Conservation (phyloP, 2,329 filamentous ascomycete species). For the Fusarium pseudograminearum region DNA sequence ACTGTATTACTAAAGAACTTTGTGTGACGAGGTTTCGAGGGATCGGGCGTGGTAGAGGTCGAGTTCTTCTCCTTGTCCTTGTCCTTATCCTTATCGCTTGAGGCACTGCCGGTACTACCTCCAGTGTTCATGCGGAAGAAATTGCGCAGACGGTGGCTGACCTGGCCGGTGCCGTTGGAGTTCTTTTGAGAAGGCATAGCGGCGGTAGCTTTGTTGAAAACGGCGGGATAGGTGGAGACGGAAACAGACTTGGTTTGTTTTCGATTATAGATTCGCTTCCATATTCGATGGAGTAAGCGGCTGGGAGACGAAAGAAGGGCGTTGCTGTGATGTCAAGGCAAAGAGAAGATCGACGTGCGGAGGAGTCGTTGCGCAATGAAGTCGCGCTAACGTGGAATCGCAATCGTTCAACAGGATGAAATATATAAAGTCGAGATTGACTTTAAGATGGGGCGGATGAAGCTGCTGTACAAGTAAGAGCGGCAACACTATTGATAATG, state of each 20-base stretch:
- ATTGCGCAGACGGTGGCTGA: conserved; percentile 76
- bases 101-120: conserved; percentile 55
- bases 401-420: conserved; percentile 16
- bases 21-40: conserved; percentile 79
- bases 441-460: conserved; percentile 13
- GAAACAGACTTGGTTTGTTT: conserved; percentile 33
- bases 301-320: conserved; percentile 5
- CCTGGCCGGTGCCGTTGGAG: conserved; percentile 65
- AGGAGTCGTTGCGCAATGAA: conserved; percentile 27
- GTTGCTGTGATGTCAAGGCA: conserved; percentile 28
- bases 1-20: conserved; percentile 89
- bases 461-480: conserved; percentile 9
- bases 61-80: conserved; percentile 49
- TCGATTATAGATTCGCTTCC: conserved; percentile 54
- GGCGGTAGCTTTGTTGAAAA: conserved; percentile 22
- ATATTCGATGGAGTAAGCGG: conserved; percentile 51
- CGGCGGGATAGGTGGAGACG: conserved; percentile 25
- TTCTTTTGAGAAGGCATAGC: conserved; percentile 67
- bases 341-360: conserved; percentile 28
- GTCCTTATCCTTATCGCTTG: conserved; percentile 55
- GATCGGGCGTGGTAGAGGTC: conserved; percentile 34
- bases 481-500: conserved; percentile 13
- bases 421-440: conserved; percentile 15
- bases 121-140: conserved; percentile 75
- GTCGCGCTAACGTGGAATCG: conserved; percentile 23